phyloP scores from a whole-genome alignment of 2,329 filamentous ascomycete genomes.

The Monascus ruber region DNA sequence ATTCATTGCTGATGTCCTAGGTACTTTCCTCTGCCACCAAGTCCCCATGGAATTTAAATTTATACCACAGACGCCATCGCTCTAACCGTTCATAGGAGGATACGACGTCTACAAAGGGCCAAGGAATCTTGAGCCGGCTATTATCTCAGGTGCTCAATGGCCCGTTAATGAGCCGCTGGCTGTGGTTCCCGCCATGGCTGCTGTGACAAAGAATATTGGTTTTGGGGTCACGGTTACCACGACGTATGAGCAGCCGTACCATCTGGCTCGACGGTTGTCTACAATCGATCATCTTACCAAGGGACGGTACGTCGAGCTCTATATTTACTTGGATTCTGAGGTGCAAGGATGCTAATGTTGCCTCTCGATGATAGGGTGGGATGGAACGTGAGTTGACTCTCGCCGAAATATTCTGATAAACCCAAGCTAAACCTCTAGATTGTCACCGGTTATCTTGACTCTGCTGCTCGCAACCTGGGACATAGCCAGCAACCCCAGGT shows the following conservation, averaged over 20 bases:
- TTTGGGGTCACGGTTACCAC: conserved; percentile 59
- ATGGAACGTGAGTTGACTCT: conserved; percentile 39
- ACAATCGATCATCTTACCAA: conserved; percentile 57
- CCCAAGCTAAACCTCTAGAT: conserved; percentile 29
- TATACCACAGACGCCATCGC: not conserved
- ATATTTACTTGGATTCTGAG: not conserved
- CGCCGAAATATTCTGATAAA: conserved; percentile 6
- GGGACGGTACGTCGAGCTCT: conserved; percentile 36
- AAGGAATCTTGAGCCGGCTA: conserved; percentile 47
- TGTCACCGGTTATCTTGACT: conserved; percentile 58
- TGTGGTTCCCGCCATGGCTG: conserved; percentile 55
- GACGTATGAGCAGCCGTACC: conserved; percentile 59
- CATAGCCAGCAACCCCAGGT: conserved; percentile 41
- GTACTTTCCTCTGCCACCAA: conserved; percentile 11
- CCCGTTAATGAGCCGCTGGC: conserved; percentile 59
- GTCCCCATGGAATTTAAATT: too few relatives aligned
- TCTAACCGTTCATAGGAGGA: conserved; percentile 34
- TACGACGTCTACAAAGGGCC: conserved; percentile 60
- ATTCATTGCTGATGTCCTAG: conserved; percentile 56
- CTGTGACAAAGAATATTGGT: conserved; percentile 53
- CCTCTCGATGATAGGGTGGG: conserved; percentile 31
- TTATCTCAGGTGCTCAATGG: conserved; percentile 55
- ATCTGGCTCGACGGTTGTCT: conserved; percentile 52
- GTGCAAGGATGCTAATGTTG: not conserved
- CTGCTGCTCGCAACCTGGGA: conserved; percentile 53